Percentiles rank a stretch among this genome's conserved stretches.
These are phyloP conservation scores for Cryphonectria naterciae DNA, from an alignment of 2,329 filamentous ascomycete species.

Conservation along the genomic window DNA sequence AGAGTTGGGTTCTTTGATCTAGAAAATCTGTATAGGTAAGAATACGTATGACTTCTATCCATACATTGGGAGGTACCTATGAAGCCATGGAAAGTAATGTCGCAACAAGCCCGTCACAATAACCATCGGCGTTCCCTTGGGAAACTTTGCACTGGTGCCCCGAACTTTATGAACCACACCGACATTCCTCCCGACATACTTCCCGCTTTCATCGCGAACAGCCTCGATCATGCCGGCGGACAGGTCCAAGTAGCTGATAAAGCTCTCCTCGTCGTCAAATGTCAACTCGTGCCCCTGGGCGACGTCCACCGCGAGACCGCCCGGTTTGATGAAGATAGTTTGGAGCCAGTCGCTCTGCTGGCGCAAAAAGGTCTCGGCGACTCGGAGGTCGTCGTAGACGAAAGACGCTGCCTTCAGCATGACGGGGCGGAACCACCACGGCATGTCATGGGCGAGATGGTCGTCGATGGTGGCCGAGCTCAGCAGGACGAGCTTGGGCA, in stretches of 20 bases:
- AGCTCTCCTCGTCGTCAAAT: conserved; percentile 41
- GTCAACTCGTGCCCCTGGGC: conserved; percentile 47
- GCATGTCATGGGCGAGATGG: conserved; percentile 39
- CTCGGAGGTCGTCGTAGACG: conserved; percentile 44
- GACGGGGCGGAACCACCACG: conserved; percentile 36
- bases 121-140: conserved; percentile 38
- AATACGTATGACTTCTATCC: background rate
- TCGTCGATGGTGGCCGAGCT: conserved; percentile 47
- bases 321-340: conserved; percentile 49
- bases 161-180: conserved; percentile 35
- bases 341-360: conserved; percentile 42
- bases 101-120: conserved; percentile 39
- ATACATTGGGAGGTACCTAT: conserved; percentile 34
- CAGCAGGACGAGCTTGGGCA: conserved; percentile 48
- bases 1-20: too few species aligned
- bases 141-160: conserved; percentile 38
- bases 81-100: conserved; percentile 40
- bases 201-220: conserved; percentile 40
- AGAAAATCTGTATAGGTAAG: background rate
- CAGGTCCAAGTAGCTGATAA: conserved; percentile 48
- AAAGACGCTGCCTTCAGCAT: conserved; percentile 39
- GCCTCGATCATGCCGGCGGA: conserved; percentile 54
- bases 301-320: conserved; percentile 41
- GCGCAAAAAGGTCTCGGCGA: conserved; percentile 43
- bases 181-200: conserved; percentile 35